Evolutionary conservation across 257 asterid species (phyloP).

Genomic region (Nicotiana otophora): DNA sequence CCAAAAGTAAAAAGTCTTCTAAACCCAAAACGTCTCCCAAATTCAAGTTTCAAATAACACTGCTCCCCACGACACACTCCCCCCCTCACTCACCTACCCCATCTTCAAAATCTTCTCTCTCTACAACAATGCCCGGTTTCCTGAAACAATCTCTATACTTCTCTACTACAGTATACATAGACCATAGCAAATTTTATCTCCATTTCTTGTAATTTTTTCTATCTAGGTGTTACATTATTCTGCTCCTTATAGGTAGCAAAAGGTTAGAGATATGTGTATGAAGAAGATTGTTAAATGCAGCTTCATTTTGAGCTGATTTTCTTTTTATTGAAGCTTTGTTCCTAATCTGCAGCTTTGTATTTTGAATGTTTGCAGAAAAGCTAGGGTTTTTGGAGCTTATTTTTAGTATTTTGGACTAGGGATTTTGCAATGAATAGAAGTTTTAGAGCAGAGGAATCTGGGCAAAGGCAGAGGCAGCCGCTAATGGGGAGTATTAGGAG

Average conservation of each 20-base stretch:
- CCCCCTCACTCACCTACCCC: not conserved
- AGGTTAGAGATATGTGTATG: not conserved
- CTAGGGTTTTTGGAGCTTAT: constrained; percentile 26
- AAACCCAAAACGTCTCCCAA: constrained; percentile 11
- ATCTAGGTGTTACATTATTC: not conserved
- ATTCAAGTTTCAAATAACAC: constrained; percentile 7
- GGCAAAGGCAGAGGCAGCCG: constrained; percentile 12
- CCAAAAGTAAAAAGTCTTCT: not conserved
- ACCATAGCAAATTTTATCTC: not conserved
- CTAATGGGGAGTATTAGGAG: constrained; percentile 57
- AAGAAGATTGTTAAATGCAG: constrained; percentile 18
- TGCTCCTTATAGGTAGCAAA: not conserved
- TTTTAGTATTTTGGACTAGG: constrained; percentile 6
- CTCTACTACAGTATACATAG: not conserved
- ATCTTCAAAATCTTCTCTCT: not conserved
- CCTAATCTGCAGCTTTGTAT: constrained; percentile 26
- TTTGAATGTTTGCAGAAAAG: constrained; percentile 12
- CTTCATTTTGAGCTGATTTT: constrained; percentile 34
- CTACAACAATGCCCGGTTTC: not conserved
- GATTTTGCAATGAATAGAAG: constrained; percentile 58
- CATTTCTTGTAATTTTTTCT: not conserved
- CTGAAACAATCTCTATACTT: not conserved
- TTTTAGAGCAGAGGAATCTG: constrained; percentile 66
- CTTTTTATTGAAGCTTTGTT: not conserved
- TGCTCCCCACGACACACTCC: constrained; percentile 8